phyloP scores from a whole-genome alignment of 1,139 yeast genomes.

The Eremothecium sinecaudum region DNA sequence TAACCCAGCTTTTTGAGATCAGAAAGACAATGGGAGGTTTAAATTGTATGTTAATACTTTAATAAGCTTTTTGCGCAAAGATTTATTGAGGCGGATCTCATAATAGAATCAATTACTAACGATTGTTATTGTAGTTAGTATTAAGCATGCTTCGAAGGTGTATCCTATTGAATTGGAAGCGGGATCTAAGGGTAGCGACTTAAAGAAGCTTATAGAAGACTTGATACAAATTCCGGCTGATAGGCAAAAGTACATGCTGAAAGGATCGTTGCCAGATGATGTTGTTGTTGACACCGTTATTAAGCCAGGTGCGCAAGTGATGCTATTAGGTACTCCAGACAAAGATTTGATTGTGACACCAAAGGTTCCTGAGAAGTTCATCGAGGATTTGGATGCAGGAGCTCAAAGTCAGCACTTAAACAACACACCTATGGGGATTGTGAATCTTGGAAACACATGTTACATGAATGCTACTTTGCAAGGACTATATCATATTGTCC shows the following conservation, averaged over 20 bases:
- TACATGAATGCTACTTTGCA: slow-evolving; percentile 87
- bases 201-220: slow-evolving; percentile 63
- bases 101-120: slow-evolving; percentile 1
- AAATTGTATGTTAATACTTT: slow-evolving; percentile 7
- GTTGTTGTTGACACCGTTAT: slow-evolving; percentile 31
- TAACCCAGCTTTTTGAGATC: no score
- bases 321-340: slow-evolving; percentile 91
- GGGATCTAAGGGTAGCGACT: slow-evolving; percentile 51
- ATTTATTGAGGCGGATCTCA: no score
- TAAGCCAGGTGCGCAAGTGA: slow-evolving; percentile 58
- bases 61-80: no score
- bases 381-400: slow-evolving; percentile 54
- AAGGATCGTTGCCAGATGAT: slow-evolving; percentile 77
- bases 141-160: slow-evolving; percentile 79
- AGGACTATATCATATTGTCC: slow-evolving; percentile 52
- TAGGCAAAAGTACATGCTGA: slow-evolving; percentile 82
- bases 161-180: slow-evolving; percentile 57
- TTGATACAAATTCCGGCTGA: slow-evolving; percentile 74
- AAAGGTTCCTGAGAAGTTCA: slow-evolving; percentile 44
- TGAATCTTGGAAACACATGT: slow-evolving; percentile 89
- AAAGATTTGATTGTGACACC: slow-evolving; percentile 54
- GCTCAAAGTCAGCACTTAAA: slow-evolving; percentile 33
- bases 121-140: slow-evolving; percentile 26
- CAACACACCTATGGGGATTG: slow-evolving; percentile 69
- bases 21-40: slow-evolving; percentile 6